A percentile compares a stretch with the other conserved stretches of the same genome.
These are phyloP conservation scores for Hanseniaspora thailandica DNA, from an alignment of 805 yeast species.

Conservation along the genomic window DNA sequence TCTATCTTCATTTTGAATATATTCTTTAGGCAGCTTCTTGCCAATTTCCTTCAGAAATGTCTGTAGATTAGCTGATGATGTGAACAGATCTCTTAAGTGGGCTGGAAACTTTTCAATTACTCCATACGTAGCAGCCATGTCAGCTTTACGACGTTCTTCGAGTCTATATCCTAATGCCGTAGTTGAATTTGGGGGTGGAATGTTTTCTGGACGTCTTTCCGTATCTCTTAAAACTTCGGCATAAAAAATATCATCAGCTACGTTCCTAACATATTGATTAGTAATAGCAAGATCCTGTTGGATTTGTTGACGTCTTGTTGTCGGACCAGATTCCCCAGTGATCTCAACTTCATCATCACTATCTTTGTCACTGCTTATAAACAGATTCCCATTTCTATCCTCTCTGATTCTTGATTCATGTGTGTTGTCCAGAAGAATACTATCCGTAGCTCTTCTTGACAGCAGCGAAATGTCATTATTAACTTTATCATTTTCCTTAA, in stretches of 20 bases:
- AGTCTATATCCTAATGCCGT: not conserved
- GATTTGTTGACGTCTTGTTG: not conserved
- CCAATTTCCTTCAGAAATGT: not conserved
- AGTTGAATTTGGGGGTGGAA: not conserved
- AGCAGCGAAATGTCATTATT: conserved; percentile 1
- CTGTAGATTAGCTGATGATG: not conserved
- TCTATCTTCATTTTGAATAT: not conserved
- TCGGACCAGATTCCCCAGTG: not conserved
- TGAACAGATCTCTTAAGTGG: not conserved
- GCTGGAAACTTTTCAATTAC: conserved; percentile 7
- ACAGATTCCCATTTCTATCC: not conserved
- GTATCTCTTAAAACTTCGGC: not conserved
- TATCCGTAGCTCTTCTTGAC: conserved; percentile 13
- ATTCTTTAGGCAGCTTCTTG: not conserved
- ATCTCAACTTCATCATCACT: not conserved
- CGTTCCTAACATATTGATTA: too few species aligned
- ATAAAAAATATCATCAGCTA: not conserved
- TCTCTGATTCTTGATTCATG: not conserved
- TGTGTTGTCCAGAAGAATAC: conserved; percentile 3
- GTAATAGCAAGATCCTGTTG: too few species aligned
- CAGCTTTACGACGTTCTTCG: not conserved
- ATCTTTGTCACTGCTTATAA: not conserved
- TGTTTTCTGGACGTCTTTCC: not conserved
- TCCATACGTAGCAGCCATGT: not conserved
- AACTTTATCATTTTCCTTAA: not conserved